phyloP scores from a whole-genome alignment of 2,329 filamentous ascomycete species.

The Alternaria conjuncta region DNA sequence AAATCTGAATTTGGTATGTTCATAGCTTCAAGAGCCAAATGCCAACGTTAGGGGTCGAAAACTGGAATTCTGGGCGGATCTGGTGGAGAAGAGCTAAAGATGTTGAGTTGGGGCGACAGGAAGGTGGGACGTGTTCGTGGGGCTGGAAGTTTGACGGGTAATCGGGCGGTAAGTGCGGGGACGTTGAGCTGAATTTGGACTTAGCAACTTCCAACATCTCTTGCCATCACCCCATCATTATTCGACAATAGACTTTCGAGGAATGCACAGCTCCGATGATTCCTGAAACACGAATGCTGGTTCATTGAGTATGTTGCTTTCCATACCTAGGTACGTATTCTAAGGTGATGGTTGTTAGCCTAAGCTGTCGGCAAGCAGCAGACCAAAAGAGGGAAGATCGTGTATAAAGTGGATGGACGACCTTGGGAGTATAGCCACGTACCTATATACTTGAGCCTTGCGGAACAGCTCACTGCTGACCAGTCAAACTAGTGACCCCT shows the following conservation, averaged over 20 bases:
- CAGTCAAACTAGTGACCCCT: not conserved
- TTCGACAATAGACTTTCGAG: not conserved
- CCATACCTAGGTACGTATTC: not conserved
- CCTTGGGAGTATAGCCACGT: not conserved
- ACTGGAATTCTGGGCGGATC: not conserved
- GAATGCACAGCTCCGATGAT: not conserved
- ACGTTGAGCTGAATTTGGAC: not conserved
- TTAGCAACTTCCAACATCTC: not conserved
- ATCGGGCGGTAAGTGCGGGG: not conserved
- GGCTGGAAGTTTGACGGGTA: not conserved
- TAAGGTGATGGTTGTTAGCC: not conserved
- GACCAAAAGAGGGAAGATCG: too few relatives aligned
- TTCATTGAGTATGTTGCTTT: not conserved
- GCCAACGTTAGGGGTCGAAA: not conserved
- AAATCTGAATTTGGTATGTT: not conserved
- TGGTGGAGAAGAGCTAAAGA: not conserved
- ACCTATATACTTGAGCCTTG: not conserved
- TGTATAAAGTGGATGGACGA: too few relatives aligned
- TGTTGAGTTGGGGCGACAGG: not conserved
- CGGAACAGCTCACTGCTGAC: not conserved
- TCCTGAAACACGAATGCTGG: not conserved
- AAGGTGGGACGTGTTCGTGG: not conserved
- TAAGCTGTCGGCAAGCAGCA: too few relatives aligned
- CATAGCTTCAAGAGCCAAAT: accelerated
- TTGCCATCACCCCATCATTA: not conserved